Evolutionary conservation across 495 filamentous ascomycete species (phyloP), one percentile per base, ranked within the genome.

Genomic region (Xylaria intraflava): DNA sequence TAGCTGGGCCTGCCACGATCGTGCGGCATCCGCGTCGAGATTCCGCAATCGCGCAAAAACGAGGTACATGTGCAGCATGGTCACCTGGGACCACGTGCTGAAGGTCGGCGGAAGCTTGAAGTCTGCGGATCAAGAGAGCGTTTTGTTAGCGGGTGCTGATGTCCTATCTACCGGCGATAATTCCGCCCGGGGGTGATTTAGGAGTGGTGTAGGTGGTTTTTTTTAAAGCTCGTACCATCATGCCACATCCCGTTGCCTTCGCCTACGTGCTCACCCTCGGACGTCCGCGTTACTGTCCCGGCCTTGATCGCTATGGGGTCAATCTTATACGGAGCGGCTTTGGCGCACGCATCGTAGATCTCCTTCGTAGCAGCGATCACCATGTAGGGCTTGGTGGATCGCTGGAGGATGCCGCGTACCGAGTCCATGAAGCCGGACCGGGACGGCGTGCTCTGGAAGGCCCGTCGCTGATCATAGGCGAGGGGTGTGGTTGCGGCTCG

Each of bases 1-100:
- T n/a, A 78, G 61, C 65, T 72, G 70, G 31, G 62, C 56, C 59
- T 73, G 72, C 69, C 69, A 75, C 40, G 61, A 57, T 38, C 65
- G 61, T 51, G 69, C 66, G 12, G 56, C 36, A 6, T 68, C 65
- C 35, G 88, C 75, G 19, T 86, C 86, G 53, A 93, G 79, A 54
- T 77, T 78, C 44, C 93, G 87, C 42, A 96, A 72, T 38, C 92
- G 86, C n/a, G 87, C 85, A n/a, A 86, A 85, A 36, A 96, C 69
- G 46, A 95, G 79, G 74, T 95, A 96, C 83, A 97, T 87, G 73
- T 98, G 90, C 12, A 97, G 79, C 74, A 97, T 90, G 17, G 90
- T 91, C 36, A 97, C 82, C 65, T 96, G 93, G 6, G 94, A 85
- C 94, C 93, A 98, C 43, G 88, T 91, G 53, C 81, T 87, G 72